Evolutionary conservation across 495 filamentous ascomycete species (phyloP).

Genomic region (Lophiostoma macrostomum): DNA sequence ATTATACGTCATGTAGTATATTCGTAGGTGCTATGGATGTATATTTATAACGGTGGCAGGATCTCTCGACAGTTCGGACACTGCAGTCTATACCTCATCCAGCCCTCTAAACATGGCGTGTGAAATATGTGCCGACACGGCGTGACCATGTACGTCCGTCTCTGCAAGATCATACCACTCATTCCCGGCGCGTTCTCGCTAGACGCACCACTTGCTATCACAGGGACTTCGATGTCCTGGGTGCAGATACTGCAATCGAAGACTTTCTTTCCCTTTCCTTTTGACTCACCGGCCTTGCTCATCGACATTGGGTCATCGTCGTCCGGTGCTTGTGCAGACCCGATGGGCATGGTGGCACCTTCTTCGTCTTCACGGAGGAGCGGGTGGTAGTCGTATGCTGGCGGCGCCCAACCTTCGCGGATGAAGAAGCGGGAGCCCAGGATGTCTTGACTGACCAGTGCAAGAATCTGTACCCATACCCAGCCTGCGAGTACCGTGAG

Average conservation of each 20-base stretch:
- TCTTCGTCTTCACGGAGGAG: conserved; percentile 84
- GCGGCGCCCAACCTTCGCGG: conserved; percentile 66
- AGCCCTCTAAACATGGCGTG: conserved; percentile 86
- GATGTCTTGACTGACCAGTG: conserved; percentile 73
- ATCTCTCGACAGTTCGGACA: conserved; percentile 95
- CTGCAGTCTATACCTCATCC: conserved; percentile 89
- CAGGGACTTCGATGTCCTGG: conserved; percentile 83
- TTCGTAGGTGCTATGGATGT: not conserved
- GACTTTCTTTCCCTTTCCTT: conserved; percentile 54
- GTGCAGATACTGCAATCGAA: conserved; percentile 96
- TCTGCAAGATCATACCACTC: conserved; percentile 64
- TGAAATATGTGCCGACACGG: conserved; percentile 97
- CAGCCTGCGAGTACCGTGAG: conserved; percentile 66
- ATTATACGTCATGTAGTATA: not conserved
- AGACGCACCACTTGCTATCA: conserved; percentile 56
- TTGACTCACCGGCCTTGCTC: conserved; percentile 42
- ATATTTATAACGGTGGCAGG: conserved; percentile 67
- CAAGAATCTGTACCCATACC: conserved; percentile 89
- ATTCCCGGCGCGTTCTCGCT: conserved; percentile 47
- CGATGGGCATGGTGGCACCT: conserved; percentile 65
- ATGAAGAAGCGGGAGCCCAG: conserved; percentile 80
- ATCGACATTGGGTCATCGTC: conserved; percentile 22
- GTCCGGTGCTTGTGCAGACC: conserved; percentile 49
- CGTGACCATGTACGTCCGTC: conserved; percentile 91
- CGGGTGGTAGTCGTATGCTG: conserved; percentile 94